Evolutionary conservation across 2,329 filamentous ascomycete genomes (phyloP), one percentile per base, ranked within the genome.

Genomic region (Hawksworthiomyces lignivorus): DNA sequence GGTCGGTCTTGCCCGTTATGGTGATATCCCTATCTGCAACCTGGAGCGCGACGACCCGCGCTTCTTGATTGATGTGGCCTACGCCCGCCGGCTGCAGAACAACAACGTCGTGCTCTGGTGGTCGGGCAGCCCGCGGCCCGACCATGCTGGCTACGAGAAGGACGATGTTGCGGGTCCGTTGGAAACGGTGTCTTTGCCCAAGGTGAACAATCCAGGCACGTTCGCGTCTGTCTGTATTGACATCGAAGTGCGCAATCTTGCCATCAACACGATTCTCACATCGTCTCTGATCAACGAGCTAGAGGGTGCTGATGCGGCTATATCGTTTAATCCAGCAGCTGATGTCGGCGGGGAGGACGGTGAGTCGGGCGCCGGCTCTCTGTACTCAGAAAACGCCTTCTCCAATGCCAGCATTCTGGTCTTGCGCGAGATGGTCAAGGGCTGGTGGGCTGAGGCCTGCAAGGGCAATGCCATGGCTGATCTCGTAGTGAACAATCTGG

Each of bases 141-240:
- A 99, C 58, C 92, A 99, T 62, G 92, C 88, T 34, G 92, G 92
- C 0, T 88, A 96, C 59, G 92, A 99, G 59, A 85, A 83, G 48
- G 94, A 99, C 54, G 87, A 97, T 59, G 77, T 96, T 18, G 66
- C 85, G 0, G 85, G 85, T 0, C 77, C 85, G 3, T 72, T 97
- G 21, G 90, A 98, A 50, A 84, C 75, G 10, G 85, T 95, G 12
- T 81, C 86, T 45, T 94, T 97, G 87, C 90, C 92, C 1, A 83
- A 83, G 12, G 78, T 95, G 58, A 98, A 98, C 59, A 90, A 87
- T 38, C 85, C 90, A 0, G 90, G 89, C 30, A 94, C 90, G 0
- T 98, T 94, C 60, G 84, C 89, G 2, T 95, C 90, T 0, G 92
- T 98, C 3, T 98, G 92, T 58, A 92, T 98, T 48, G 92, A 99